Evolutionary conservation across 1,284 basidiomycete species (phyloP), one percentile per base, ranked within the genome.

Genomic region (Trametes versicolor): DNA sequence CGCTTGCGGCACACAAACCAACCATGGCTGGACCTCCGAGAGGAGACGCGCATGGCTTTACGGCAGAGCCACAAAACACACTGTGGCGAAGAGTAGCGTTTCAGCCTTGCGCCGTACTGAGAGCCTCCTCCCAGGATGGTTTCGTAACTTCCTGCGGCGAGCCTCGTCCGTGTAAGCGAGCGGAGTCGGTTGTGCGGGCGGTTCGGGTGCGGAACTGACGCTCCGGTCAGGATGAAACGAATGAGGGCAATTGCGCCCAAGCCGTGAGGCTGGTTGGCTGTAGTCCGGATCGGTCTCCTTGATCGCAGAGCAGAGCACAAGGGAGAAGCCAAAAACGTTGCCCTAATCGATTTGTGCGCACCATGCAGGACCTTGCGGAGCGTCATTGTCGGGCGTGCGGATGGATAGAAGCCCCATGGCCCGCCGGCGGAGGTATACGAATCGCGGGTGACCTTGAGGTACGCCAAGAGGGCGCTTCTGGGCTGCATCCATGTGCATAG

Each of bases 251-350:
- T 13, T 39, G 37, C 37, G 15, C 37, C 12, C 37, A 12, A 12
- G 12, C 4, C 41, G 19, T 7, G 41, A 19, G 41, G 15, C 41
- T 32, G 29, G 29, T 8, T 32, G 29, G 29, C 41, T 43, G 15
- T 7, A 43, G 41, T 19, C 17, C 19, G 19, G 41, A 43, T 43
- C 41, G 41, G 41, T 17, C 41, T 43, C 41, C 41, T 43, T 43
- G 41, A 43, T 43, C 41, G 41, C 41, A 43, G 41, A 43, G 41
- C 41, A 43, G 41, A 43, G 41, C 41, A n/a, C 41, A 17, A 17
- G 15, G 41, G 15, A 43, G 41, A 43, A 43, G 41, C 41, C 19
- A 17, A 13, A 43, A n/a, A 43, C 41, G 19, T n/a, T 17, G 15
- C 41, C 41, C 15, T 17, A 17, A n/a, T 13, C 41, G 19, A 19